Evolutionary conservation across 108 stramenopile species (phyloP), one percentile per base, ranked within the genome.

Genomic region (Mediolabrus comicus): DNA sequence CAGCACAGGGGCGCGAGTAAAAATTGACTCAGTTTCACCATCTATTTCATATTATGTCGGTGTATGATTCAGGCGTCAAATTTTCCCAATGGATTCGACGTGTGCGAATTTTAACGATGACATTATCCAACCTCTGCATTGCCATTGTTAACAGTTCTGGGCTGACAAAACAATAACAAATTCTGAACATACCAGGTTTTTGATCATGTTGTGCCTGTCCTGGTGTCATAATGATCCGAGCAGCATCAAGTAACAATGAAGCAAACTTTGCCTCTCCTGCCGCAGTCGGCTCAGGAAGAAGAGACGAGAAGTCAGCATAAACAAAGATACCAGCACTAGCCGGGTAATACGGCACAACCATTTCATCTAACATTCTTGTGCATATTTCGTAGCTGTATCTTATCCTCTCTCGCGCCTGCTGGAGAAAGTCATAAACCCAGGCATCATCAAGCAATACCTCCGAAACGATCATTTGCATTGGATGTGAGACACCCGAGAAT

Each of bases 271-370:
- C 73, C 71, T 96, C 95, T 53, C 89, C 91, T 59, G 91, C 92
- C 62, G 68, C 59, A 7, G 90, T 91, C 13, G 67, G 69, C 27
- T 69, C 75, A 3, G 94, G 94, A 28, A 95, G 63, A 5, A 95
- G 53, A 14, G 86, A 84, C 52, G 88, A 90, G 62, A 97, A 92
- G 65, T 97, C 96, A 11, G 83, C 87, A 54, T 90, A 93, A 4
- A 97, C 83, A 71, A 97, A 97, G 51, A 95, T 80, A 3, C 92
- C 92, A 28, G 92, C 91, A 39, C 82, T 80, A 2, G 92, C 88
- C 0, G 83, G 81, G 4, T 89, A 63, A 59, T 83, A 95, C 0
- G 92, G 91, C 34, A 97, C 59, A 3, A 89, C 88, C 92, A 95
- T 89, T 69, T 86, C 87, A 39, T 90, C 86, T 28, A 95, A 60